phyloP scores from a whole-genome alignment of 2,329 filamentous ascomycete species.

The Penicillium hordei region DNA sequence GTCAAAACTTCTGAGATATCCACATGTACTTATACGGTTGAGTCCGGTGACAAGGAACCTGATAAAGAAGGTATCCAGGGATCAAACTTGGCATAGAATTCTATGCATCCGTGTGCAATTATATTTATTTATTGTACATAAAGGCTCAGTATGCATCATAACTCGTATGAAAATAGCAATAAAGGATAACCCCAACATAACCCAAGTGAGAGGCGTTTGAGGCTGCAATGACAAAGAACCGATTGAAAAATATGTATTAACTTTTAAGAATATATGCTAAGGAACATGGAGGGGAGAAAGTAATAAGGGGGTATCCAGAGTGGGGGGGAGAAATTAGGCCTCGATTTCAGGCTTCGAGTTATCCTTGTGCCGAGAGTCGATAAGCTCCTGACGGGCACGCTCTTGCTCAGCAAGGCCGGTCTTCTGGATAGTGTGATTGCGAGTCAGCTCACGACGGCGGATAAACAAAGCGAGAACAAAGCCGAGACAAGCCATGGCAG shows the following conservation, averaged over 20 bases:
- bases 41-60: too few species aligned
- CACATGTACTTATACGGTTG: not conserved
- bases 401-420: conserved; percentile 49
- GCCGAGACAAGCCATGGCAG: conserved; percentile 37
- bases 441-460: conserved; percentile 39
- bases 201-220: not conserved
- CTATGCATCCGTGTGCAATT: not conserved
- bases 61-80: not conserved
- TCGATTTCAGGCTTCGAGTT: conserved; percentile 62
- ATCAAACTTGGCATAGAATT: not conserved
- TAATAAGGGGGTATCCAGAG: not conserved
- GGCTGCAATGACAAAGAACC: not conserved
- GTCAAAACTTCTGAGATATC: not conserved
- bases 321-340: conserved; percentile 5
- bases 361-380: conserved; percentile 55
- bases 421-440: conserved; percentile 45
- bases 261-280: not conserved
- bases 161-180: not conserved
- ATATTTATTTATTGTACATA: not conserved
- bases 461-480: conserved; percentile 44
- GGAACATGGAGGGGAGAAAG: not conserved
- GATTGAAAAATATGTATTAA: not conserved
- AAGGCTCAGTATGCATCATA: not conserved
- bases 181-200: not conserved
- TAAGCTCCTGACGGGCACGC: conserved; percentile 40